Percentiles rank a stretch among this genome's conserved stretches.
phyloP scores from a whole-genome alignment of 2,329 filamentous ascomycete species.

The Capronia coronata region DNA sequence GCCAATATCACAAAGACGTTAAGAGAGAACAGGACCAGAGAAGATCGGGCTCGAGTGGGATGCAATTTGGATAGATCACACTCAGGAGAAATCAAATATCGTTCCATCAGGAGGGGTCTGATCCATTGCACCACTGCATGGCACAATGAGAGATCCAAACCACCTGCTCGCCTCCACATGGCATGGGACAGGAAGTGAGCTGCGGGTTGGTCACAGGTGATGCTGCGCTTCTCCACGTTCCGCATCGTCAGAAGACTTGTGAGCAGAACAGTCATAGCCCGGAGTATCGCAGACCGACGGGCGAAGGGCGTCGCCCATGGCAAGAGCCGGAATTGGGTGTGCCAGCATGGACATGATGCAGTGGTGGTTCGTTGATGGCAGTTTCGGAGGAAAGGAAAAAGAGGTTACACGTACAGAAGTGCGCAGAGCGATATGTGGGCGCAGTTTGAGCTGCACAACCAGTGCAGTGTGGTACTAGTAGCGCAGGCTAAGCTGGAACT shows the following conservation, averaged over 20 bases:
- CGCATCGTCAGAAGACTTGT: neutral
- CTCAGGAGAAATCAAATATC: constrained; percentile 3
- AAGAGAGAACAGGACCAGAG: constrained; percentile 2
- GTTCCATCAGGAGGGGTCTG: constrained; percentile 18
- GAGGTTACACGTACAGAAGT: constrained; percentile 18
- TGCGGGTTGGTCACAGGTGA: constrained; percentile 5
- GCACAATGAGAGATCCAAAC: neutral
- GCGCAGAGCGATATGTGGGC: too few species aligned
- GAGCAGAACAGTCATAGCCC: neutral
- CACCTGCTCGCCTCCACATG: neutral
- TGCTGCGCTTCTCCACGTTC: constrained; percentile 5
- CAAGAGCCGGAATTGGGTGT: neutral
- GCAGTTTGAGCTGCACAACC: constrained; percentile 7
- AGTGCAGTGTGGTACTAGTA: too few species aligned
- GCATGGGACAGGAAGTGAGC: constrained; percentile 11
- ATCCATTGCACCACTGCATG: constrained; percentile 5
- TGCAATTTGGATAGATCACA: constrained; percentile 10
- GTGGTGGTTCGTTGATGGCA: constrained; percentile 9
- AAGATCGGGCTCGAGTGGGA: constrained; percentile 1
- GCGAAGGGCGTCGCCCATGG: constrained; percentile 2
- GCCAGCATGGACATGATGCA: neutral
- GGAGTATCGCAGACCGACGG: neutral
- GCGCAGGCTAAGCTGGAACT: neutral
- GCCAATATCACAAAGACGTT: constrained; percentile 2
- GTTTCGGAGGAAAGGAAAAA: constrained; percentile 29